Evolutionary conservation across 331 rosid species (phyloP), one percentile per base, ranked within the genome.

Genomic region (Dryas integrifolia): DNA sequence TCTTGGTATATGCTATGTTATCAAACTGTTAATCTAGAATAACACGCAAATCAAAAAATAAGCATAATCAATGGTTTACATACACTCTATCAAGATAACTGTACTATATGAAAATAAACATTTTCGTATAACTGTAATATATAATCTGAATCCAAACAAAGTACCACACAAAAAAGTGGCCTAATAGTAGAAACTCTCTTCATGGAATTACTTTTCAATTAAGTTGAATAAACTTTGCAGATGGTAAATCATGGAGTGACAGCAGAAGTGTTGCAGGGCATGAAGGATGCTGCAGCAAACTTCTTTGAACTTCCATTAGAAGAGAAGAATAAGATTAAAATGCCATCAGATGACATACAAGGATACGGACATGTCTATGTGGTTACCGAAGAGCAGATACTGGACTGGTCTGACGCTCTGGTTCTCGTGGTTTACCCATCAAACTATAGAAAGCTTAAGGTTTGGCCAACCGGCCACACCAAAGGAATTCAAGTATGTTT

Each of bases 381-480:
- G 4, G 75, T 70, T 44, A 76, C 78, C 3, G 76, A 79, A 63
- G 82, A 82, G 2, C 82, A 85, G 62, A 65, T 15, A n/a, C 84
- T 82, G 26, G 80, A 82, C 49, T 85, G 83, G 88, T 26, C 62
- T 0, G 76, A 85, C 30, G 14, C 55, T 53, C 49, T 82, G 1
- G 6, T 69, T 4, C 65, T 81, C 18, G 4, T 73, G 1, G 60
- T 79, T 45, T 46, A 76, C 46, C 88, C 79, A 4, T 9, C 46
- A 7, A 45, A 16, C 0, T 76, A 35, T 15, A 47, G 84, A 68
- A 79, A 70, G 39, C 78, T 64, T 24, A 49, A 40, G 11, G 5
- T 65, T 60, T 85, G 88, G 86, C 84, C 84, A 46, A 57, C 40
- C n/a, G n/a, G n/a, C n/a, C 35, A 48, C 62, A 3, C 73, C 88